Evolutionary conservation across 352 stramenopile species (phyloP).

Genomic region (Pythium plurisporium): DNA sequence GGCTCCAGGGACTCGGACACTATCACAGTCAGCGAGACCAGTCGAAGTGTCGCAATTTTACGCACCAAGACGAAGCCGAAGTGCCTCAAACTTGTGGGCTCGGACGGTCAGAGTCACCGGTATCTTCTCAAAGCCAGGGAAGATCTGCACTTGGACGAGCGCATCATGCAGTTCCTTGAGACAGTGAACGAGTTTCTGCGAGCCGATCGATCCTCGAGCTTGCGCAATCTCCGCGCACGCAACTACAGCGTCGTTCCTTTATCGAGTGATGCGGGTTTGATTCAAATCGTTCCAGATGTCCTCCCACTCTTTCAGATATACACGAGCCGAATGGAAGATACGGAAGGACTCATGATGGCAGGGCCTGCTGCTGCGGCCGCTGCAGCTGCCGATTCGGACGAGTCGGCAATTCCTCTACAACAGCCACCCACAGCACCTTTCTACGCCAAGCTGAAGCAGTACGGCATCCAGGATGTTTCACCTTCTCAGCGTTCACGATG

Average conservation of each 20-base stretch:
- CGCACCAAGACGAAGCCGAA: constrained; percentile 88
- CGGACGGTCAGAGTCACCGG: constrained; percentile 61
- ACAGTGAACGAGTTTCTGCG: constrained; percentile 70
- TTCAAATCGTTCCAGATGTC: constrained; percentile 84
- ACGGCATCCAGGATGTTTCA: constrained; percentile 65
- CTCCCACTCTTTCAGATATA: constrained; percentile 81
- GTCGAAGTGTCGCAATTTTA: constrained; percentile 43
- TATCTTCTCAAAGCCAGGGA: constrained; percentile 87
- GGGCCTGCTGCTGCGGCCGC: constrained; percentile 20
- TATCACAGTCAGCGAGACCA: constrained; percentile 18
- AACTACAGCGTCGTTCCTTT: constrained; percentile 81
- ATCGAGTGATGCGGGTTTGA: constrained; percentile 73
- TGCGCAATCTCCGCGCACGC: constrained; percentile 43
- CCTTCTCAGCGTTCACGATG: constrained; percentile 62
- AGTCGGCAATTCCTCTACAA: constrained; percentile 13
- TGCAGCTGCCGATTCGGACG: not conserved
- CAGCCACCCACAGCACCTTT: constrained; percentile 68
- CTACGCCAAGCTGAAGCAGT: constrained; percentile 79
- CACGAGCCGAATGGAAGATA: constrained; percentile 41
- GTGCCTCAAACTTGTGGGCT: constrained; percentile 70
- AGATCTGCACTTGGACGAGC: constrained; percentile 86
- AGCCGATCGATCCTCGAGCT: constrained; percentile 35
- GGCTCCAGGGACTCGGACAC: not conserved
- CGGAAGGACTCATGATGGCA: not conserved
- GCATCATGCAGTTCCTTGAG: constrained; percentile 87